Evolutionary conservation across 345 rosid genomes (phyloP), one percentile per base, ranked within the genome.

Genomic region (Orychophragmus violaceus): DNA sequence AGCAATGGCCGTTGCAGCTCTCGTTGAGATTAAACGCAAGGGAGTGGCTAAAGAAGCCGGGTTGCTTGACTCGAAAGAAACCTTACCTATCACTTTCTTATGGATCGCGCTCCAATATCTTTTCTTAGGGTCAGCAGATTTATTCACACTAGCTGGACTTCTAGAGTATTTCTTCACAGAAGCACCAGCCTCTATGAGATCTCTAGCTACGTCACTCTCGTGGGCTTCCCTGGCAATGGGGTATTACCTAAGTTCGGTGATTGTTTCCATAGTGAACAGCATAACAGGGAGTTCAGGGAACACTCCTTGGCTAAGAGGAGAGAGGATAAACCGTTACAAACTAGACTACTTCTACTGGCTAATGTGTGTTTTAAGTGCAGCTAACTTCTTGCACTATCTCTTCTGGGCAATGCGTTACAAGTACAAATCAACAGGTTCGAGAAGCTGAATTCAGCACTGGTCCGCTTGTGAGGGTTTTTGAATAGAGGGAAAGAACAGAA

Each of bases 331-430:
- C 68, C 87, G 86, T 66, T 87, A 84, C 75, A 86, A 69, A 68
- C 83, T 89, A 11, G 95, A 92, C 54, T 68, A 84, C 57, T 87
- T 89, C 37, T 89, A 89, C 60, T 87, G 96, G 98, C 72, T 89
- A 74, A 83, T 92, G 95, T 89, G 98, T 82, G 56, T 80, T 30
- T 71, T 92, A 2, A 82, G 89, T 53, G 86, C 84, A 39, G 45
- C 85, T 10, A 92, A 92, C 66, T 86, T 86, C 84, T 68, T 87
- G 76, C 87, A 82, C 46, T 93, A 85, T 76, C 86, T 93, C 54
- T 86, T 81, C 72, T 93, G 97, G 96, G 91, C 96, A 19, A 73
- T 52, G 55, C 85, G 86, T 59, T 93, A 93, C 76, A 84, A 71
- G 65, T 86, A 90, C 58, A 75, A 76, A 71, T 79, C 83, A 32